A percentile compares a stretch with the other conserved stretches of the same genome.
Conservation (phyloP, 164 flowering plant genomes). For the Magnolia officinalis region DNA sequence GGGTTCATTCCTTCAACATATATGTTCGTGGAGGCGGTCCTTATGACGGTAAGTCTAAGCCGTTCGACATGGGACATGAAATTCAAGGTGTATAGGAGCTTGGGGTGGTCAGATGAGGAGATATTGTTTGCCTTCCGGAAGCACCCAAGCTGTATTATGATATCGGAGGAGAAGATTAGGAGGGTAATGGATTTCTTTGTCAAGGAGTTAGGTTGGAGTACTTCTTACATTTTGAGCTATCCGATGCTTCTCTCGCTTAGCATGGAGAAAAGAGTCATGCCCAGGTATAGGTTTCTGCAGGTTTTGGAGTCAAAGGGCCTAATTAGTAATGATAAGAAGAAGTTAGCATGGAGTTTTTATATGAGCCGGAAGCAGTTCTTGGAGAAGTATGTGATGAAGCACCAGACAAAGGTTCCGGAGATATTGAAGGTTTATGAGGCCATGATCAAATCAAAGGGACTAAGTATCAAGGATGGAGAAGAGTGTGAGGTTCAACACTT, state of each 20-base stretch:
- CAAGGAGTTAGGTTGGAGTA: conserved; percentile 11
- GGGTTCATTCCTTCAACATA: conserved; percentile 14
- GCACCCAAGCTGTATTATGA: conserved; percentile 14
- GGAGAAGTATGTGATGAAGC: not conserved
- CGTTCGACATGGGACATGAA: conserved; percentile 18
- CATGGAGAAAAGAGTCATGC: conserved; percentile 19
- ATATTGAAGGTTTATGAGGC: not conserved
- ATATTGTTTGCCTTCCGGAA: conserved; percentile 8
- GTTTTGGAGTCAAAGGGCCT: not conserved
- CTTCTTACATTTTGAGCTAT: not conserved
- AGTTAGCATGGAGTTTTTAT: not conserved
- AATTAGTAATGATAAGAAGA: too few relatives aligned
- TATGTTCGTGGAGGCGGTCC: conserved; percentile 10
- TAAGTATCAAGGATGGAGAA: not conserved
- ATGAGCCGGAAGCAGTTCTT: not conserved
- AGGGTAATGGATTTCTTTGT: not conserved
- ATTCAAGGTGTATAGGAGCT: conserved; percentile 14
- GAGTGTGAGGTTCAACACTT: not conserved
- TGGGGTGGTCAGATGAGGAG: conserved; percentile 27
- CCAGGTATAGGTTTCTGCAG: conserved; percentile 7
- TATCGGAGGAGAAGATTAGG: conserved; percentile 9
- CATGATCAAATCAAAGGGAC: not conserved
- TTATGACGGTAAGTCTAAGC: not conserved
- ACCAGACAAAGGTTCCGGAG: not conserved
- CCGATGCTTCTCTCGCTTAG: not conserved